These are phyloP conservation scores for Torrubiella hemipterigena DNA, from an alignment of 2,329 filamentous ascomycete genomes.

Conservation along the genomic window DNA sequence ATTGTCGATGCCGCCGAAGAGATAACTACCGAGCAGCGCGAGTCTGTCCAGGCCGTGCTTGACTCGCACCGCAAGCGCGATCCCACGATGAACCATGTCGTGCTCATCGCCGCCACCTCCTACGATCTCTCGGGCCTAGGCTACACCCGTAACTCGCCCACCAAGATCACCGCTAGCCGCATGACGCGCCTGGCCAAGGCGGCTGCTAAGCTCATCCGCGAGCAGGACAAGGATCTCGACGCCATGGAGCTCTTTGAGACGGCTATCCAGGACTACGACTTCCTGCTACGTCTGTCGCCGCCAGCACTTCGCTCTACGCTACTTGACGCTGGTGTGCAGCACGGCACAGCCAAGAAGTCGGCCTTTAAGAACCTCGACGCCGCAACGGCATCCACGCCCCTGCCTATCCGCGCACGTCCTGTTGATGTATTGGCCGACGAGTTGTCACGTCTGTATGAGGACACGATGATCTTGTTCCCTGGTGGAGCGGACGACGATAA, in stretches of 20 bases:
- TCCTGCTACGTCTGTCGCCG: slow-evolving; percentile 61
- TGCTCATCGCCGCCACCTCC: slow-evolving; percentile 71
- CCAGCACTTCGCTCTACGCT: slow-evolving; percentile 33
- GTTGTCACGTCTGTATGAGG: slow-evolving; percentile 53
- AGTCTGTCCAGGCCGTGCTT: slow-evolving; percentile 57
- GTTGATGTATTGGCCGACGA: slow-evolving; percentile 53
- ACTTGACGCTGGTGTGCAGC: slow-evolving; percentile 23
- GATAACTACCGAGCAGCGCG: slow-evolving; percentile 48
- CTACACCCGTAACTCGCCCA: slow-evolving; percentile 62
- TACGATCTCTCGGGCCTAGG: slow-evolving; percentile 66
- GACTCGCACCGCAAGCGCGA: slow-evolving; percentile 81
- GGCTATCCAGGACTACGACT: slow-evolving; percentile 68
- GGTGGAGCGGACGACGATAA: slow-evolving; percentile 42
- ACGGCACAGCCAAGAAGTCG: slow-evolving; percentile 25
- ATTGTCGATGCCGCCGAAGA: slow-evolving; percentile 59
- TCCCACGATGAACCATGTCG: slow-evolving; percentile 72
- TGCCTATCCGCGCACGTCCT: slow-evolving; percentile 46
- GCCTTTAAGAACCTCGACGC: slow-evolving; percentile 74
- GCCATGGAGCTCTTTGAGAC: slow-evolving; percentile 53
- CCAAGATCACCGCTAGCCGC: slow-evolving; percentile 71
- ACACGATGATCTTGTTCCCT: slow-evolving; percentile 69
- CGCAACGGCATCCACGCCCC: slow-evolving; percentile 30
- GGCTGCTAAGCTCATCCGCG: slow-evolving; percentile 50
- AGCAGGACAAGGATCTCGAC: slow-evolving; percentile 40
- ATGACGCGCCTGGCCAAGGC: slow-evolving; percentile 74